Evolutionary conservation across 2,329 filamentous ascomycete species (phyloP).

Genomic region (Ophiostoma tasmaniense): DNA sequence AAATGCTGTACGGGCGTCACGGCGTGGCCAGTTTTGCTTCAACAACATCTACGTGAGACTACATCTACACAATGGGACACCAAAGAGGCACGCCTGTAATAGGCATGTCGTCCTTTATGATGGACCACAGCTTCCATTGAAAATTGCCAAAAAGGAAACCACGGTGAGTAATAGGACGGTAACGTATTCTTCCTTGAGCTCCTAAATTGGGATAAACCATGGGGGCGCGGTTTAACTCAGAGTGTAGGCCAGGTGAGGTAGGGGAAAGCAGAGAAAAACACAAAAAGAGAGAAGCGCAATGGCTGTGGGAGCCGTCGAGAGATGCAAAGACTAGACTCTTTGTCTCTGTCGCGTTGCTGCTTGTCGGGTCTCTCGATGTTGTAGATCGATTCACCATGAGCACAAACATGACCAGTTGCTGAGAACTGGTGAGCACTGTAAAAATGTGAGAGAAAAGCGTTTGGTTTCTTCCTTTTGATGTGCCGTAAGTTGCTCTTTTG

Average conservation of each 20-base stretch:
- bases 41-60: not conserved
- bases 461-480: conserved; percentile 16
- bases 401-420: not conserved
- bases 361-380: not conserved
- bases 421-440: not conserved
- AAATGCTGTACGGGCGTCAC: too few relatives aligned
- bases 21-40: too few relatives aligned
- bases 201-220: conserved; percentile 79
- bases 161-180: conserved; percentile 60
- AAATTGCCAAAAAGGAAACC: conserved; percentile 36
- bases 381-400: not conserved
- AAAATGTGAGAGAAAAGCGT: conserved; percentile 1
- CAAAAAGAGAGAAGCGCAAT: conserved; percentile 8
- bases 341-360: not conserved
- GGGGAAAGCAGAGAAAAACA: conserved; percentile 12
- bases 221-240: conserved; percentile 61
- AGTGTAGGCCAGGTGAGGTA: conserved; percentile 61
- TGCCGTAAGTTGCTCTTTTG: conserved; percentile 9
- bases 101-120: conserved; percentile 53
- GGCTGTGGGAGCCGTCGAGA: conserved; percentile 14
- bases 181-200: conserved; percentile 62
- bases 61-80: not conserved
- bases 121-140: conserved; percentile 61
- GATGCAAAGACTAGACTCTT: not conserved
- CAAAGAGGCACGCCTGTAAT: not conserved